Conservation (phyloP, 345 rosid species). For the Brassica carinata region DNA sequence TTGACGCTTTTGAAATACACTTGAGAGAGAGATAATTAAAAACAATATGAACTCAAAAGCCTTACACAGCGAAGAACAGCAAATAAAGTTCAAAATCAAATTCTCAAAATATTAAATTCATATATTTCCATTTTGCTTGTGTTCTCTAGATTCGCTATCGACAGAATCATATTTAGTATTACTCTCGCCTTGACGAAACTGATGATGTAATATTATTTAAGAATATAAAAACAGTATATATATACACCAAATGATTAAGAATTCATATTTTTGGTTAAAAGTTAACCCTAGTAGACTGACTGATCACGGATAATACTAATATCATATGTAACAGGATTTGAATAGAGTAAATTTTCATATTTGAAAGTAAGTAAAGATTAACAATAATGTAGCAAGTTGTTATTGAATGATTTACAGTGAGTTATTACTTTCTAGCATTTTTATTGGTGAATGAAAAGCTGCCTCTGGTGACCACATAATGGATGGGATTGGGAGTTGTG, state of each 20-base stretch:
- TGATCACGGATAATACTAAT: background rate
- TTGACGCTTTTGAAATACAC: constrained; percentile 35
- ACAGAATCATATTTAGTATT: background rate
- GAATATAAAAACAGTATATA: background rate
- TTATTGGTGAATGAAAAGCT: constrained; percentile 16
- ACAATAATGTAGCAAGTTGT: background rate
- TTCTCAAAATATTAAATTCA: background rate
- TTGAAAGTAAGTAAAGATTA: background rate
- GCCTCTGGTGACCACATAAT: background rate
- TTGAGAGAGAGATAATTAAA: background rate
- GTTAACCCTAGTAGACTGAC: background rate
- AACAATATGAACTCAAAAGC: constrained; percentile 12
- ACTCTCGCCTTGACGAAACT: background rate
- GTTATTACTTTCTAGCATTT: background rate
- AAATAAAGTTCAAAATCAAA: constrained; percentile 3
- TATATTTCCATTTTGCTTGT: background rate
- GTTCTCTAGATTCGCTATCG: constrained; percentile 3
- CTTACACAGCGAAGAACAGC: constrained; percentile 33
- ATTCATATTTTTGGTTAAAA: background rate
- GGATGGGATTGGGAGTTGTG: background rate
- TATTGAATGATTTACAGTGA: background rate
- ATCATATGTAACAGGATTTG: background rate
- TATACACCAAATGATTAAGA: background rate
- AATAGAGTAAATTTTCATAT: background rate
- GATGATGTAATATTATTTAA: background rate